Evolutionary conservation across 352 stramenopile species (phyloP).

Genomic region (Phytophthora agathidicida): DNA sequence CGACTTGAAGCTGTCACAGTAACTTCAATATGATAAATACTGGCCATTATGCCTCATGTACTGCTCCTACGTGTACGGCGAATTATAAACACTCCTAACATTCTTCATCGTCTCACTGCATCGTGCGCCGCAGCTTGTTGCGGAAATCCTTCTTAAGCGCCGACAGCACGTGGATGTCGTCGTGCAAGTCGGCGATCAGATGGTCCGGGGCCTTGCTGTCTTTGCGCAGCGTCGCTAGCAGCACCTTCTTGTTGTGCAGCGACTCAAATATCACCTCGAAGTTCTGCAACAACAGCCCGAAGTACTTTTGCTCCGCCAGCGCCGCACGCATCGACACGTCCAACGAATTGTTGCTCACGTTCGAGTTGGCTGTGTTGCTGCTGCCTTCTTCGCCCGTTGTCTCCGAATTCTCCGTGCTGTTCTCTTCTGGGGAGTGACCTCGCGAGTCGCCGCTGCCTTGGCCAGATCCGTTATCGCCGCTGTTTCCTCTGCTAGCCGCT

Average conservation of each 20-base stretch:
- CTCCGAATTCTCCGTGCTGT: constrained; percentile 80
- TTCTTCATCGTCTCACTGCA: constrained; percentile 41
- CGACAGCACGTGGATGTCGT: constrained; percentile 84
- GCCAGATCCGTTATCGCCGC: constrained; percentile 13
- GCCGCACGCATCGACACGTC: constrained; percentile 57
- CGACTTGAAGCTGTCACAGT: constrained; percentile 6
- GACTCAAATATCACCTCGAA: constrained; percentile 87
- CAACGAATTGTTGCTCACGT: constrained; percentile 48
- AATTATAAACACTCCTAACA: constrained; percentile 20
- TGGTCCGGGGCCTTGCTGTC: constrained; percentile 72
- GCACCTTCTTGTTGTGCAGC: constrained; percentile 86
- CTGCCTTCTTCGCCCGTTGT: constrained; percentile 75
- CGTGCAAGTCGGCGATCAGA: constrained; percentile 75
- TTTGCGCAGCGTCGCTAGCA: constrained; percentile 73
- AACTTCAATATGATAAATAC: too few species aligned
- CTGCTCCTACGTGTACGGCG: constrained; percentile 4
- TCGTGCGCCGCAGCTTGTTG: constrained; percentile 70
- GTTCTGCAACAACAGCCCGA: constrained; percentile 81
- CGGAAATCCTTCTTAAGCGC: constrained; percentile 82
- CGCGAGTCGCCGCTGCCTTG: constrained; percentile 30
- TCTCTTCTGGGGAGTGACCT: constrained; percentile 47
- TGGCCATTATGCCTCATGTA: too few species aligned
- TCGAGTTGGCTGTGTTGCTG: constrained; percentile 56
- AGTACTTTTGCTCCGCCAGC: constrained; percentile 85
- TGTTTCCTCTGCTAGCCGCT: constrained; percentile 8